Conservation (phyloP, 2,329 filamentous ascomycete species). For the Clarireedia sp. region DNA sequence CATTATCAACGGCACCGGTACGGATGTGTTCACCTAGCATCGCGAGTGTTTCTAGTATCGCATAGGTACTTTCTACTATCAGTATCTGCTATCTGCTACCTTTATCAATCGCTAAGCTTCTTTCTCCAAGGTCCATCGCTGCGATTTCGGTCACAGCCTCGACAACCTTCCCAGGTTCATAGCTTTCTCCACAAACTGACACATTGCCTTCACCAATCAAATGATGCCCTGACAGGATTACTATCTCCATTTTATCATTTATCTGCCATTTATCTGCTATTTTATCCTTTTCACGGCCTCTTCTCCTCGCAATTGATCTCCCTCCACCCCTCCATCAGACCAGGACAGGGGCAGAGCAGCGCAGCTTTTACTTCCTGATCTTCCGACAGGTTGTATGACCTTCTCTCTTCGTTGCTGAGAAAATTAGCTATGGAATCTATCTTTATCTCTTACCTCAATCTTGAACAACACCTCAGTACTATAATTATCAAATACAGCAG, state of each 20-base stretch:
- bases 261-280: neutral
- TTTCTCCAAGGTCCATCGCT: no score
- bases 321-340: neutral
- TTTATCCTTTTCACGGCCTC: neutral
- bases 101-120: no score
- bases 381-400: neutral
- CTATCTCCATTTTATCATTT: neutral
- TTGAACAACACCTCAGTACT: slow-evolving; percentile 9
- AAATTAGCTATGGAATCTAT: slow-evolving; percentile 3
- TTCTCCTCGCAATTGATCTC: neutral
- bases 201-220: slow-evolving; percentile 4
- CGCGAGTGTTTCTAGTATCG: no score
- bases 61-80: no score
- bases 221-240: neutral
- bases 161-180: neutral
- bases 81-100: no score
- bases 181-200: slow-evolving; percentile 8
- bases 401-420: neutral
- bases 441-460: neutral
- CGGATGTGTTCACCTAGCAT: no score
- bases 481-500: neutral
- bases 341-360: neutral
- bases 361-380: neutral
- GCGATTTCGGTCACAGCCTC: no score
- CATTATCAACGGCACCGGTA: no score